These are phyloP conservation scores for Emericellopsis cladophorae DNA, from an alignment of 2,329 filamentous ascomycete genomes.

Conservation along the genomic window DNA sequence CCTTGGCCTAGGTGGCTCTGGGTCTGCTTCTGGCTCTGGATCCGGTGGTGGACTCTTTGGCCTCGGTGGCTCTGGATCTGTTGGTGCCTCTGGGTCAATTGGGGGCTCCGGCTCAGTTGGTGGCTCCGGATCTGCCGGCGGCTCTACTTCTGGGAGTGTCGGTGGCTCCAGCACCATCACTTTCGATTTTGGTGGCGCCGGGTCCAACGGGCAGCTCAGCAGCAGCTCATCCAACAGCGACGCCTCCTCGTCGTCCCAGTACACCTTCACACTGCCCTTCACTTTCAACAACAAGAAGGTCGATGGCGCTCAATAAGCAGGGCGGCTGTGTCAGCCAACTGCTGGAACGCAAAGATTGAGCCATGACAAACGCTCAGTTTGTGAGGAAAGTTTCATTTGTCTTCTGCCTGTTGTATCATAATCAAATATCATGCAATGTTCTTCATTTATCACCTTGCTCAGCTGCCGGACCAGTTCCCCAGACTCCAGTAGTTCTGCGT, in stretches of 20 bases:
- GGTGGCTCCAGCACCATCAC: neutral
- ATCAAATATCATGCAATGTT: no score
- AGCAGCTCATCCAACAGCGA: neutral
- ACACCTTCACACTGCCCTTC: no score
- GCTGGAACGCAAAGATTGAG: no score
- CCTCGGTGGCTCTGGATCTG: neutral
- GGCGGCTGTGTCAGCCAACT: no score
- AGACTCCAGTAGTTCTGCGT: no score
- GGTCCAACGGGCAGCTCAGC: neutral
- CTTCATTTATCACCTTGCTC: no score
- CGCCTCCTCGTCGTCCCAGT: neutral
- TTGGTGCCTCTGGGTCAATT: neutral
- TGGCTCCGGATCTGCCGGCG: neutral
- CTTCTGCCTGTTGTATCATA: no score
- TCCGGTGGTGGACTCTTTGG: neutral
- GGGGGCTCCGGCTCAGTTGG: neutral
- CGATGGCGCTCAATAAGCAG: no score
- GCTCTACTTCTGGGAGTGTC: neutral
- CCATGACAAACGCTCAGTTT: no score
- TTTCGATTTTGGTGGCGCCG: neutral
- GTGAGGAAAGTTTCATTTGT: no score
- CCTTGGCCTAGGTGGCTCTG: neutral
- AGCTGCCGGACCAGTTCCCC: no score
- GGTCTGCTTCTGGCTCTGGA: neutral
- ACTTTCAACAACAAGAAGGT: no score